Conservation (phyloP, 352 stramenopile species). For the Peronosclerospora sorghi region DNA sequence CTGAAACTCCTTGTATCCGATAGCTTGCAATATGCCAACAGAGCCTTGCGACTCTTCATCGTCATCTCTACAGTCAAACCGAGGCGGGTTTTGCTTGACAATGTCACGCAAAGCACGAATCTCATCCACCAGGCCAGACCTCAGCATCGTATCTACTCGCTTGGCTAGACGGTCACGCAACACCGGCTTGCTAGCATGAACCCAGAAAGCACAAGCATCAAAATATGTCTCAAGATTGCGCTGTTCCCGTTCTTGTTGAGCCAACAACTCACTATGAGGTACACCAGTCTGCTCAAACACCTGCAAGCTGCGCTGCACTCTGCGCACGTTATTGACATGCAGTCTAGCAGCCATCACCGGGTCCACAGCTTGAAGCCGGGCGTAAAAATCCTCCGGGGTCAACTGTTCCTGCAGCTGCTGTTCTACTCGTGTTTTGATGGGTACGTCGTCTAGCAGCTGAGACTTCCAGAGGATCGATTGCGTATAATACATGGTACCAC, state of each 20-base stretch:
- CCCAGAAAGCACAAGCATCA: conserved; percentile 76
- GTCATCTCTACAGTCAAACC: conserved; percentile 8
- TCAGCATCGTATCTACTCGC: conserved; percentile 77
- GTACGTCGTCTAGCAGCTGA: conserved; percentile 72
- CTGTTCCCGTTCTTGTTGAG: conserved; percentile 37
- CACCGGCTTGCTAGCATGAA: conserved; percentile 59
- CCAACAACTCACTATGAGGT: conserved; percentile 59
- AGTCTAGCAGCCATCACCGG: conserved; percentile 69
- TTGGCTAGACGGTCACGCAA: conserved; percentile 52
- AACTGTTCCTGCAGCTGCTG: conserved; percentile 8
- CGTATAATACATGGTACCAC: conserved; percentile 89
- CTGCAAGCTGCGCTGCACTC: conserved; percentile 77
- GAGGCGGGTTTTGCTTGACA: conserved; percentile 38
- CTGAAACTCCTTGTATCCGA: conserved; percentile 87
- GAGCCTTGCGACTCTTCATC: conserved; percentile 27
- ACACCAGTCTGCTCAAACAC: conserved; percentile 76
- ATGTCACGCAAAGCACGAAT: conserved; percentile 43
- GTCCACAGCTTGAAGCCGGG: conserved; percentile 53
- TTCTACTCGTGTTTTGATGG: conserved; percentile 6
- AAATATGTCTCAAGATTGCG: conserved; percentile 51
- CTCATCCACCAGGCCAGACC: conserved; percentile 63
- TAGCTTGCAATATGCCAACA: conserved; percentile 78
- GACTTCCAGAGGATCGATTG: conserved; percentile 85
- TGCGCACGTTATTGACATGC: conserved; percentile 81
- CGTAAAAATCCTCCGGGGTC: conserved; percentile 50